Evolutionary conservation across 345 rosid genomes (phyloP).

Genomic region (Arabis hirsuta): DNA sequence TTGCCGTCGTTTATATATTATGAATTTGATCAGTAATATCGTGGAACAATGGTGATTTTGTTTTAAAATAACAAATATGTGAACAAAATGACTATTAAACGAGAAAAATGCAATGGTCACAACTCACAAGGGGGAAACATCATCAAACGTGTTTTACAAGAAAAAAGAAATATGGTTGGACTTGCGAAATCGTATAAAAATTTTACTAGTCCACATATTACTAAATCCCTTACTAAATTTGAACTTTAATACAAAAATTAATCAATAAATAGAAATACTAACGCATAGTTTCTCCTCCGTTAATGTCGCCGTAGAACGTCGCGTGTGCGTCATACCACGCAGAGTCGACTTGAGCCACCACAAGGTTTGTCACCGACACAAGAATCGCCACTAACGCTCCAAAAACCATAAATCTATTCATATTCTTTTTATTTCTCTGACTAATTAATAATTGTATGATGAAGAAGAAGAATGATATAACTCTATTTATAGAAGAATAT

Average conservation of each 20-base stretch:
- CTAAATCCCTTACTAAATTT: neutral
- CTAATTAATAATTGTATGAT: neutral
- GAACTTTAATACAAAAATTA: neutral
- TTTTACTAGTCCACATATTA: neutral
- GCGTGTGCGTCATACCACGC: slow-evolving; percentile 43
- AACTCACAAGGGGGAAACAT: too few relatives aligned
- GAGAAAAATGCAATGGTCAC: too few relatives aligned
- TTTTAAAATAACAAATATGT: too few relatives aligned
- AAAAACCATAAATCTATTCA: slow-evolving; percentile 15
- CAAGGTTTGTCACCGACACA: slow-evolving; percentile 6
- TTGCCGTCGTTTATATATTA: too few relatives aligned
- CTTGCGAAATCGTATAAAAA: neutral
- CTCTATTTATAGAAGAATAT: slow-evolving; percentile 28
- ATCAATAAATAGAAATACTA: slow-evolving; percentile 18
- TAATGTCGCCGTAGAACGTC: slow-evolving; percentile 43
- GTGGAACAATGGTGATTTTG: too few relatives aligned
- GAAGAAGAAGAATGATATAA: neutral
- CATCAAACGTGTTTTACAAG: too few relatives aligned
- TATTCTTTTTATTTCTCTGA: neutral
- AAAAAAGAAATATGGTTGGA: neutral
- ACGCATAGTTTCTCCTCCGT: slow-evolving; percentile 45
- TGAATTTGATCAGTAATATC: too few relatives aligned
- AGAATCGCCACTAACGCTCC: slow-evolving; percentile 17
- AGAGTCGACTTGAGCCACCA: neutral
- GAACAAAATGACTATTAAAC: too few relatives aligned